Conservation (phyloP, 441 rosid species). For the Gossypium schwendimanii region DNA sequence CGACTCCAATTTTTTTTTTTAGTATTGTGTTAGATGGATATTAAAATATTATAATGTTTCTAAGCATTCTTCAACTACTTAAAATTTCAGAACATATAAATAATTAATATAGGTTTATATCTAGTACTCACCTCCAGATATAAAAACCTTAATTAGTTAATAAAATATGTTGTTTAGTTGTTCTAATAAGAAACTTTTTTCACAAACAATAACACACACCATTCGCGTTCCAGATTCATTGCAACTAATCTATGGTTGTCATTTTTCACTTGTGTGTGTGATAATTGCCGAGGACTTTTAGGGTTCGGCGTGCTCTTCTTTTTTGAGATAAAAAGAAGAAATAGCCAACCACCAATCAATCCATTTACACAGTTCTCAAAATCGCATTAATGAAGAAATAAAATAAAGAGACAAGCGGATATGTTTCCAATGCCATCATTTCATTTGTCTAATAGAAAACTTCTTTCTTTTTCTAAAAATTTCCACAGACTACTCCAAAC, state of each 20-base stretch:
- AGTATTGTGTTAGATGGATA: too few relatives aligned
- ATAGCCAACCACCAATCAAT: slow-evolving; percentile 6
- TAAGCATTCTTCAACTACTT: too few relatives aligned
- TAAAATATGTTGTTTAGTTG: too few relatives aligned
- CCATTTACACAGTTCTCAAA: slow-evolving; percentile 23
- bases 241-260: background rate
- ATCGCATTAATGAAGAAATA: slow-evolving; percentile 2
- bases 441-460: slow-evolving; percentile 13
- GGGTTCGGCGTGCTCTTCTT: background rate
- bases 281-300: background rate
- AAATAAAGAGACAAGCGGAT: background rate
- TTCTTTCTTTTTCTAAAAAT: background rate
- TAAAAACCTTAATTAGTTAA: too few relatives aligned
- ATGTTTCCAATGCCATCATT: slow-evolving; percentile 9
- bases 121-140: too few relatives aligned
- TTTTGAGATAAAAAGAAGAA: background rate
- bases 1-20: too few relatives aligned
- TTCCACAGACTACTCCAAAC: slow-evolving; percentile 18
- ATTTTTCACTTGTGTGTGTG: background rate
- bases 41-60: too few relatives aligned
- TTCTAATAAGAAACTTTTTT: background rate
- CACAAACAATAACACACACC: background rate
- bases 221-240: background rate
- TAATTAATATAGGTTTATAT: too few relatives aligned
- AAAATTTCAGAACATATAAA: too few relatives aligned